Percentiles rank a stretch among this genome's conserved stretches.
Conservation (phyloP, 129 eudicot species). For the Calendula officinalis region DNA sequence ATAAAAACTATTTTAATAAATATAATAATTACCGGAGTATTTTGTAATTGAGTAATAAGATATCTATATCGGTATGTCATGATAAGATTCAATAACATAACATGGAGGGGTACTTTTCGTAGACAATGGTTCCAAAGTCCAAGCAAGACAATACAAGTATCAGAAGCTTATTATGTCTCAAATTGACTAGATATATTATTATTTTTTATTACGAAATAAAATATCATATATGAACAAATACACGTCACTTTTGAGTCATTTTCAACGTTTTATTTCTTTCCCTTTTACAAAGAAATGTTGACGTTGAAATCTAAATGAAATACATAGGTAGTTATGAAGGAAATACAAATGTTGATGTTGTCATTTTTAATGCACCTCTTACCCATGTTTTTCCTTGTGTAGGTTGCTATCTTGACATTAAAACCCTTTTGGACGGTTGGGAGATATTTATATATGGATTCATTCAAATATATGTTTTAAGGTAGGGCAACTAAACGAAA, state of each 20-base stretch:
- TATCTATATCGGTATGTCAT: too few relatives aligned
- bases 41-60: too few relatives aligned
- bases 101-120: conserved; percentile 19
- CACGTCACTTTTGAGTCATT: conserved; percentile 18
- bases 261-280: neutral
- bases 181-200: neutral
- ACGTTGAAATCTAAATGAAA: conserved; percentile 13
- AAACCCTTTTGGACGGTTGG: conserved; percentile 10
- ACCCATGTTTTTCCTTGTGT: conserved; percentile 1
- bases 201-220: neutral
- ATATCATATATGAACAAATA: conserved; percentile 6
- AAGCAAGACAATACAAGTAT: conserved; percentile 17
- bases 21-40: too few relatives aligned
- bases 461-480: neutral
- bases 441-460: conserved; percentile 10
- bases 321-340: conserved; percentile 6
- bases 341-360: neutral
- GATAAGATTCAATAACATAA: neutral
- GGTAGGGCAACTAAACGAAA: too few relatives aligned
- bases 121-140: conserved; percentile 32
- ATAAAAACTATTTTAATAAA: too few relatives aligned
- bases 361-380: conserved; percentile 16
- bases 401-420: conserved; percentile 32
- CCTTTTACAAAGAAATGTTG: neutral
- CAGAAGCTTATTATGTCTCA: conserved; percentile 8